These are phyloP conservation scores for Harrya chromipes DNA, from an alignment of 768 basidiomycete species.

Conservation along the genomic window DNA sequence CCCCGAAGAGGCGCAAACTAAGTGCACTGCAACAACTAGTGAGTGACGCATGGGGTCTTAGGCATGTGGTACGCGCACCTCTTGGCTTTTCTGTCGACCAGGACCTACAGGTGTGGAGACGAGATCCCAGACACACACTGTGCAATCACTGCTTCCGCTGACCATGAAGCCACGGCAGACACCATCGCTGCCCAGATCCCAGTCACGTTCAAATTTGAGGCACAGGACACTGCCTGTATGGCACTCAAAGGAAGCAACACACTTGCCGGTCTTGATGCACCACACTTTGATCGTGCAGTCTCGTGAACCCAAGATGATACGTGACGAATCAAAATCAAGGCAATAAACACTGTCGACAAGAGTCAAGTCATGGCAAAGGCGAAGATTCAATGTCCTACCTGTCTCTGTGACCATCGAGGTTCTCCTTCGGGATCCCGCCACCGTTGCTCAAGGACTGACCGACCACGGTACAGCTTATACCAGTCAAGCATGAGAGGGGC, in stretches of 20 bases:
- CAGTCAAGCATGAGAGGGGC: slow-evolving; percentile 67
- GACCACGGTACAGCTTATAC: slow-evolving; percentile 59
- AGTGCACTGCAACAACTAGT: no score
- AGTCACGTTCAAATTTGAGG: slow-evolving; percentile 76
- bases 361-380: background rate
- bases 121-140: slow-evolving; percentile 82
- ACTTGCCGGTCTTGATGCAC: slow-evolving; percentile 64
- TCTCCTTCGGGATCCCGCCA: slow-evolving; percentile 53
- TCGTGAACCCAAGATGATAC: slow-evolving; percentile 82
- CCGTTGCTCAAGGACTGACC: slow-evolving; percentile 62
- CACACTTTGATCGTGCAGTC: slow-evolving; percentile 86
- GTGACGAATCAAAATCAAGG: slow-evolving; percentile 69
- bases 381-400: slow-evolving; percentile 40
- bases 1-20: no score
- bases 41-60: no score
- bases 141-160: slow-evolving; percentile 85
- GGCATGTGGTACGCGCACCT: slow-evolving; percentile 47
- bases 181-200: slow-evolving; percentile 32
- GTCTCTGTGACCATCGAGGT: slow-evolving; percentile 62
- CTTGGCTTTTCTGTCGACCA: slow-evolving; percentile 90
- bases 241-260: slow-evolving; percentile 64
- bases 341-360: slow-evolving; percentile 70
- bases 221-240: slow-evolving; percentile 80
- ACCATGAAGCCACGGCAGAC: slow-evolving; percentile 66
- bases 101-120: slow-evolving; percentile 24